Base-by-base conservation (phyloP, 805 yeast species). In the Candida schatavii region DNA sequence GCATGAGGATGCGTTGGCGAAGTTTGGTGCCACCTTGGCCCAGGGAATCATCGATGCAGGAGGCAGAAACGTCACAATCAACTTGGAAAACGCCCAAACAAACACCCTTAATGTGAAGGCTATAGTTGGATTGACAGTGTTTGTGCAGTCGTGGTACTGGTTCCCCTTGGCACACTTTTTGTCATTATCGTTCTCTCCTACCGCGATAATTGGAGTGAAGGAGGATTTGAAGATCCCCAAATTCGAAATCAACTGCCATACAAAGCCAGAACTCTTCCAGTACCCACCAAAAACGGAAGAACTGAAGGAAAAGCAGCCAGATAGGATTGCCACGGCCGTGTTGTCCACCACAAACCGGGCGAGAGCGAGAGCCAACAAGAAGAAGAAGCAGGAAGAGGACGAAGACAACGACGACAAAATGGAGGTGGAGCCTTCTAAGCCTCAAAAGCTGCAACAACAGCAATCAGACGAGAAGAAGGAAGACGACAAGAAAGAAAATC, bases 11-110 rank as follows among this genome's bases (percentile, higher is more conserved):
- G 96, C 96, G 3, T 77, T 93, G 64, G 97, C 98, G 30, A 90
- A 89, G 68, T 93, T 91, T 66, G 99, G 99, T 60, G 97, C 98
- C 23, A 88, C 97, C 14, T 70, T 93, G 38, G 91, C 96, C 11
- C 97, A 91, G 70, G 99, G 99, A 64, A 91, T 93, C 49, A 83
- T 93, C 61, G 97, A 93, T 68, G 99, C 98, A 9, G 97, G 99
- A 66, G 99, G 99, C 10, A 81, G 98, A 60, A 93, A 93, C 56
- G 95, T 86, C n/a, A 89, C 98, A 0, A 89, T 93, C 49, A 85
- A 85, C 52, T 72, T 91, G 39, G 97, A 93, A 64, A 88, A 90
- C 61, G 56, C 81, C 19, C 90, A 89, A 51, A 88, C 96, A 31
- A 95, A 89, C 46, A 88, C 96, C 17, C 75, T 93, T 50, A 91